Evolutionary conservation across 2,329 filamentous ascomycete species (phyloP).

Genomic region (Penicillium verrucosum): DNA sequence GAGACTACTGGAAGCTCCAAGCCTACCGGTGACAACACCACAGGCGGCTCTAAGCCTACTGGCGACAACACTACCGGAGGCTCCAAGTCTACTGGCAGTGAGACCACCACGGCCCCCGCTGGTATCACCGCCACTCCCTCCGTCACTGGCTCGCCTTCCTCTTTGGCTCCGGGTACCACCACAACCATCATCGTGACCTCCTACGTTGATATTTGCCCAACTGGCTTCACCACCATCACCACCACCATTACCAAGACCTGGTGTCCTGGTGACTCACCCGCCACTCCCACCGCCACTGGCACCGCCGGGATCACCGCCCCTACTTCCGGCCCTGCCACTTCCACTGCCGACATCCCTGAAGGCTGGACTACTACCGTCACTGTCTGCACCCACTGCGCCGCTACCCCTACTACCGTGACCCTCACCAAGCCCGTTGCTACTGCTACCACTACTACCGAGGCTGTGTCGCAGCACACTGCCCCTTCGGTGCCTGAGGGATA

Average conservation of each 20-base stretch:
- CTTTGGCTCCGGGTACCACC: conserved; percentile 24
- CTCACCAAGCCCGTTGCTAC: conserved; percentile 29
- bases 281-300: conserved; percentile 30
- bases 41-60: background rate
- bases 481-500: conserved; percentile 9
- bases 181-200: conserved; percentile 42
- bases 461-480: conserved; percentile 7
- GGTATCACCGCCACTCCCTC: conserved; percentile 8
- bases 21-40: background rate
- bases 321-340: conserved; percentile 16
- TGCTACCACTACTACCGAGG: conserved; percentile 11
- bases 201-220: conserved; percentile 43
- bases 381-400: conserved; percentile 39
- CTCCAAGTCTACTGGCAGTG: conserved; percentile 8
- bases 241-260: conserved; percentile 39
- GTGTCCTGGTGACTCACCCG: conserved; percentile 32
- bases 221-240: conserved; percentile 43
- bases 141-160: conserved; percentile 14
- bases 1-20: background rate
- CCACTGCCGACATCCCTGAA: conserved; percentile 28
- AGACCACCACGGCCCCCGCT: conserved; percentile 7
- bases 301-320: conserved; percentile 6
- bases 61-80: background rate
- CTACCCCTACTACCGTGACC: conserved; percentile 39
- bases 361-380: conserved; percentile 44